Conservation (phyloP, 305 asterid species). For the Petunia hybrid region DNA sequence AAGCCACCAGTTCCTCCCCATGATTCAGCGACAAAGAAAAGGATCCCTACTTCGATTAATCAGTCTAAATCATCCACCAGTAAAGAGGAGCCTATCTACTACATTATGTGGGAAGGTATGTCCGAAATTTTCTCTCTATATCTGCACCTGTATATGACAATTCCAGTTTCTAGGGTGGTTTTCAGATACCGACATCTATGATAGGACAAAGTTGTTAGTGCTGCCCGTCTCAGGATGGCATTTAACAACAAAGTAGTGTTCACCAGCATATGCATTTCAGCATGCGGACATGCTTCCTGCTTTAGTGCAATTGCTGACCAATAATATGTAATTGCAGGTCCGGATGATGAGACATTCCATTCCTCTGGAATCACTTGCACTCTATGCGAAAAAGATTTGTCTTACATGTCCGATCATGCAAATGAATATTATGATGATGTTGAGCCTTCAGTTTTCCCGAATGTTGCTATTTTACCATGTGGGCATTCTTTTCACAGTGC, state of each 20-base stretch:
- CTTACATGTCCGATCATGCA: neutral
- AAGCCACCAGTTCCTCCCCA: neutral
- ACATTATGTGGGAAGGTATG: slow-evolving; percentile 31
- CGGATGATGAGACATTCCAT: slow-evolving; percentile 6
- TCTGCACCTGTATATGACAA: neutral
- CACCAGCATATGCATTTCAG: neutral
- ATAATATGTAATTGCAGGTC: slow-evolving; percentile 31
- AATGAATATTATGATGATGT: slow-evolving; percentile 1
- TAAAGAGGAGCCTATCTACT: slow-evolving; percentile 12
- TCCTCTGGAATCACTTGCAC: slow-evolving; percentile 11
- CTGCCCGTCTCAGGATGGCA: neutral
- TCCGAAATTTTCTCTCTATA: neutral
- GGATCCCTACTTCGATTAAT: neutral
- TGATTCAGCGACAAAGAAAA: neutral
- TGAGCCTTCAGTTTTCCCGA: slow-evolving; percentile 28
- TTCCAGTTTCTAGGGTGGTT: neutral
- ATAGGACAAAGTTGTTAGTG: neutral
- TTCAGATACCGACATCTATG: neutral
- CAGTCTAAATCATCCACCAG: slow-evolving; percentile 13
- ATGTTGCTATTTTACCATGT: slow-evolving; percentile 38
- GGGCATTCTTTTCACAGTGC: slow-evolving; percentile 43
- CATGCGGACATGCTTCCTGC: slow-evolving; percentile 18
- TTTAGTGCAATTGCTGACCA: neutral
- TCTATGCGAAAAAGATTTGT: slow-evolving; percentile 31
- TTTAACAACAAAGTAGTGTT: neutral